phyloP scores from a whole-genome alignment of 2,329 filamentous ascomycete genomes.

The Raffaelea ambrosiae region DNA sequence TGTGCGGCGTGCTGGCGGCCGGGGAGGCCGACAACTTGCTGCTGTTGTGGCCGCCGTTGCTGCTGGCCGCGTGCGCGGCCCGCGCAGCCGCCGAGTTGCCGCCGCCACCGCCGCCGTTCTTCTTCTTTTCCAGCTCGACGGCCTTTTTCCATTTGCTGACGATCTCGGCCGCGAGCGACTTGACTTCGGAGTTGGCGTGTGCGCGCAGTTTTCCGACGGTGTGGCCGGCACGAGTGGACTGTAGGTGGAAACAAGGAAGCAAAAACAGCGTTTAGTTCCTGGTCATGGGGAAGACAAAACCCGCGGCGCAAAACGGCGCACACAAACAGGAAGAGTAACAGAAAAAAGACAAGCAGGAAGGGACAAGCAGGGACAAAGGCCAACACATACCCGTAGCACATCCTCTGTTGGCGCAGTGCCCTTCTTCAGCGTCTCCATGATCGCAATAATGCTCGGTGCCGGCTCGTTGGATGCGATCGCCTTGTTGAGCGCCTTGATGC shows the following conservation, averaged over 20 bases:
- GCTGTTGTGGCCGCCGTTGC: not conserved
- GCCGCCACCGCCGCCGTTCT: conserved; percentile 14
- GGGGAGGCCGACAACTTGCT: conserved; percentile 31
- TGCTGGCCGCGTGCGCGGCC: not conserved
- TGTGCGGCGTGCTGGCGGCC: conserved; percentile 25
- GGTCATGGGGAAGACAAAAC: not conserved
- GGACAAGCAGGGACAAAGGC: not conserved
- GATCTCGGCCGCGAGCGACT: conserved; percentile 68
- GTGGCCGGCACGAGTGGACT: conserved; percentile 85
- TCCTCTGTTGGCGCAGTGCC: conserved; percentile 82
- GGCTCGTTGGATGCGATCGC: conserved; percentile 69
- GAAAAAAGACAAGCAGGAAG: not conserved
- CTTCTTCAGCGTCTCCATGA: conserved; percentile 72
- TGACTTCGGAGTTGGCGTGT: conserved; percentile 75
- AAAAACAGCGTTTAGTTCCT: not conserved
- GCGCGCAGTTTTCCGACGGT: conserved; percentile 72
- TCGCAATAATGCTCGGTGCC: conserved; percentile 57
- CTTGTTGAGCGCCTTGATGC: conserved; percentile 73
- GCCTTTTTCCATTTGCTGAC: conserved; percentile 82
- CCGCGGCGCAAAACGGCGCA: too few relatives aligned
- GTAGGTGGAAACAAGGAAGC: not conserved
- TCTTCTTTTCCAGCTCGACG: conserved; percentile 56
- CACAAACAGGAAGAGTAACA: conserved; percentile 1
- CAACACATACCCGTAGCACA: conserved; percentile 60
- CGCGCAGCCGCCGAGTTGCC: conserved; percentile 6